Base-by-base conservation (phyloP, 2,329 filamentous ascomycete species). In the Aspergillus sp. region DNA sequence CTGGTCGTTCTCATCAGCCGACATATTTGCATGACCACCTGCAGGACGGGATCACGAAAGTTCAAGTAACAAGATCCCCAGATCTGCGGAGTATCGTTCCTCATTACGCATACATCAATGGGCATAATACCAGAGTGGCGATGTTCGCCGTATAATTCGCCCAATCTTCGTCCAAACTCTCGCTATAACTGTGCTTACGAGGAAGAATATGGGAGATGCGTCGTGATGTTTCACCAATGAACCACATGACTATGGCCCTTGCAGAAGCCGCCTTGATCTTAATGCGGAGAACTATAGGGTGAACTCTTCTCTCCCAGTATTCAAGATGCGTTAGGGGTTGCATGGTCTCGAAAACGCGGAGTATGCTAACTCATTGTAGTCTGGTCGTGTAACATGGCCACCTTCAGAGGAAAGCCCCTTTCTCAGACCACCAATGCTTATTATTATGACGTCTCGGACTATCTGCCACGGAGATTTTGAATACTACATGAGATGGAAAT, bases 91-190 rank as follows among this genome's bases (percentile, higher is more conserved):
- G 1, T 6, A 14, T 27, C 23, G n/a, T 7, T 46, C 41, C n/a
- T 3, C 23, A 31, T n/a, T 37, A 37, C 14, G 6, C 6, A n/a
- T 9, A 15, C 2, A 27, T 15, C 21, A 27, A 11, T 3, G 5
- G 3, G 12, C 12, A 31, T 31, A 9, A 31, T 4, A 9, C 1
- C 14, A 3, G 14, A 3, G 35, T n/a, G 14, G 35, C 9, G 21
- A 12, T 6, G 1, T 12, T 44, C 41, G 11, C 11, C 14, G 44
- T 5, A 46, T 14, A 14, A 27, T 17, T n/a, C 41, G 51, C 51
- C 31, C 11, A 14, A 53, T 40, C 27, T 24, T 53, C 51, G 51
- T 39, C 31, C 21, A 46, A 53, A 53, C 51, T 53, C 43, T 53
- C 51, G 51, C 51, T 53, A 6, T 1, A 37, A 39, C 15, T 52